Evolutionary conservation across 257 asterid genomes (phyloP).

Genomic region (Gentiana dahurica): DNA sequence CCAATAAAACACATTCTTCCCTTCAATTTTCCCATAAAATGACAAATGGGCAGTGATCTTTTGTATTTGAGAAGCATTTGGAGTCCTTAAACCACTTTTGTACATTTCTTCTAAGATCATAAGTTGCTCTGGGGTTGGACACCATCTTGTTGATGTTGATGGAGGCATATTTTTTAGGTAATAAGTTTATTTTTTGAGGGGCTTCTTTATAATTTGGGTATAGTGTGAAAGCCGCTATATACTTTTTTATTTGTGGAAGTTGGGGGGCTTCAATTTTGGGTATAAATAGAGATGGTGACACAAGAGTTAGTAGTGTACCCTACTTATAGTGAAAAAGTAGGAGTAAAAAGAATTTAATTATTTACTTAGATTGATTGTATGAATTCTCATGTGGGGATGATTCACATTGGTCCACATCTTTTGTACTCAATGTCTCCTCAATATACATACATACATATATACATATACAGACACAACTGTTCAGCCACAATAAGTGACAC

Average conservation of each 20-base stretch:
- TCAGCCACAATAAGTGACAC: too few relatives aligned
- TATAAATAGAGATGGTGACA: constrained; percentile 26
- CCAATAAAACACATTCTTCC: constrained; percentile 84
- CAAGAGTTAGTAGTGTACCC: too few relatives aligned
- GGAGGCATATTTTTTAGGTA: constrained; percentile 25
- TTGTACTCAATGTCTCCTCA: too few relatives aligned
- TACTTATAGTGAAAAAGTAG: too few relatives aligned
- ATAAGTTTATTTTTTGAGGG: background rate
- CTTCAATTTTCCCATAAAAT: constrained; percentile 55
- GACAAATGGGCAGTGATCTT: constrained; percentile 62
- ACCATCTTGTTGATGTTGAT: constrained; percentile 50
- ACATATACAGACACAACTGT: too few relatives aligned
- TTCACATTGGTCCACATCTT: too few relatives aligned
- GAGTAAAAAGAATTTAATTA: too few relatives aligned
- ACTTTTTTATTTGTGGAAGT: background rate
- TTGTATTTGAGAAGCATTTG: constrained; percentile 61
- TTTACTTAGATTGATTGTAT: too few relatives aligned
- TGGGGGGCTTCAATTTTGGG: constrained; percentile 8
- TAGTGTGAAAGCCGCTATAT: constrained; percentile 5
- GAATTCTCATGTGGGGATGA: too few relatives aligned
- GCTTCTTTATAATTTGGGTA: background rate
- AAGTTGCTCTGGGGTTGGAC: constrained; percentile 74
- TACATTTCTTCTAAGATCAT: constrained; percentile 76
- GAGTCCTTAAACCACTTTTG: constrained; percentile 53
- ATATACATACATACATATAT: too few relatives aligned